Evolutionary conservation across 331 rosid species (phyloP), one percentile per base, ranked within the genome.

Genomic region (Spiraea crenata): DNA sequence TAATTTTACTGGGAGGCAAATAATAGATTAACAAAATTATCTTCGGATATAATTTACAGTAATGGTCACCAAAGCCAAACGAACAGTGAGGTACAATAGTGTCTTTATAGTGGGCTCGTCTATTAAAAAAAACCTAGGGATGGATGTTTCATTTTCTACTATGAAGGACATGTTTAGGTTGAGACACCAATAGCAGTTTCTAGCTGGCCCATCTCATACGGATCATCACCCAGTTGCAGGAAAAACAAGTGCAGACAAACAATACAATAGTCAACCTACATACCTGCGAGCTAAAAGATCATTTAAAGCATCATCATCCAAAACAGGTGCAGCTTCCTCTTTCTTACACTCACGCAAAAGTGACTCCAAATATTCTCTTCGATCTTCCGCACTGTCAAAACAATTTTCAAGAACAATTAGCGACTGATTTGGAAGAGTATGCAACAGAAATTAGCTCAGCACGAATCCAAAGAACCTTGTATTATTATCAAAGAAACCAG

Each of bases 401-500:
- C 63, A 84, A 42, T 62, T 45, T 39, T 63, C 74, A 74, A 54
- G 71, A 72, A 76, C 49, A 69, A 70, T 73, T 74, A 39, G 31
- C 25, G 73, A 60, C 69, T 69, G 69, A 55, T 50, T 65, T 57
- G 9, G 63, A 81, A 15, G 49, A 73, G 40, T 14, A 45, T 51
- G 9, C 44, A 40, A 44, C 9, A 74, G 48, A 37, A 82, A 50
- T 42, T 54, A 72, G 61, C 72, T 67, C 35, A 71, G 70, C 31
- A 16, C 58, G 42, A 57, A 68, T 48, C 59, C 25, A 42, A 67
- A 72, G 59, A 16, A 95, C 99, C 99, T 95, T 61, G 99, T 95
- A 84, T 95, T 88, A 71, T 95, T 95, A 85, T 95, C 99, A 87
- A 95, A 95, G 80, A 95, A 95, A 19, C 99, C 99, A 71, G 99